These are phyloP conservation scores for Xylaria sp. DNA, from an alignment of 495 filamentous ascomycete species.

Conservation along the genomic window DNA sequence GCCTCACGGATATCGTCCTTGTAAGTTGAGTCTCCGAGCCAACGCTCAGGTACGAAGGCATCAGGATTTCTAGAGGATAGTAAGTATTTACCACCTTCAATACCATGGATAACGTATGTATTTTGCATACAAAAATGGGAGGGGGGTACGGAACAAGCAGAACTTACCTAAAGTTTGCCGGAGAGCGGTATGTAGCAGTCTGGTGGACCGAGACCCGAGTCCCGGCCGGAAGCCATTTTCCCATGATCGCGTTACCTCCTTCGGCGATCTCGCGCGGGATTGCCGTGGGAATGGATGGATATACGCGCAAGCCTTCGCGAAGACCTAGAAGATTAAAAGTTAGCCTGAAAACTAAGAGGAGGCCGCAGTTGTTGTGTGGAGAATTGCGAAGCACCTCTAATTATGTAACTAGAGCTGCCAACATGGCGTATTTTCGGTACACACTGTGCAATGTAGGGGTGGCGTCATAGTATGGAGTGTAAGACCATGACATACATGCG, in stretches of 20 bases:
- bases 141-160: background rate
- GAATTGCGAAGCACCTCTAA: too few species aligned
- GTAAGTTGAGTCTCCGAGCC: slow-evolving; percentile 36
- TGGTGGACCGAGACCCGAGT: slow-evolving; percentile 49
- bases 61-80: slow-evolving; percentile 39
- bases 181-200: slow-evolving; percentile 44
- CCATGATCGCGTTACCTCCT: slow-evolving; percentile 54
- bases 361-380: too few species aligned
- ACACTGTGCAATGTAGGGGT: background rate
- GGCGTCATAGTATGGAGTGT: background rate
- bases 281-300: slow-evolving; percentile 59
- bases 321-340: slow-evolving; percentile 32
- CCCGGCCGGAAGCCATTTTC: slow-evolving; percentile 51
- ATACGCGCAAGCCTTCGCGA: slow-evolving; percentile 63
- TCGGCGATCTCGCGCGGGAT: slow-evolving; percentile 53
- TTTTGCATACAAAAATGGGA: background rate
- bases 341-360: background rate
- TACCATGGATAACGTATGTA: background rate
- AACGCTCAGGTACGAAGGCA: slow-evolving; percentile 52
- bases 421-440: too few species aligned
- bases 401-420: too few species aligned
- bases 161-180: slow-evolving; percentile 46
- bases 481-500: slow-evolving; percentile 44
- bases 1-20: slow-evolving; percentile 44
- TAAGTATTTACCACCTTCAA: slow-evolving; percentile 32